Conservation (phyloP, 805 yeast species). For the Brettanomyces bruxellensis region DNA sequence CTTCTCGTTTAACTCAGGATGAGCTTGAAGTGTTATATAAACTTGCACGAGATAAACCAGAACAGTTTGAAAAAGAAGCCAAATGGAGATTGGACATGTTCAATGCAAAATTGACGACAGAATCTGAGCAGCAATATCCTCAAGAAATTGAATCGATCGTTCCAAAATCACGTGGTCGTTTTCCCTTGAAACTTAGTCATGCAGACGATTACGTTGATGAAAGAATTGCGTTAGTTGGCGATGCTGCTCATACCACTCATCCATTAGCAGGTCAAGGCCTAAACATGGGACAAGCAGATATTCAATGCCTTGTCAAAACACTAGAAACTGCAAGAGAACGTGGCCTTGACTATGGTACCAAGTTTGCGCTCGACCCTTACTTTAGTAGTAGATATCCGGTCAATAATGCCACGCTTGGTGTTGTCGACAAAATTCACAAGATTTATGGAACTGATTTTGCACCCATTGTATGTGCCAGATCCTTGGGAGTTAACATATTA, state of each 20-base stretch:
- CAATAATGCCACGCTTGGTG: conserved; percentile 76
- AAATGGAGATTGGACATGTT: conserved; percentile 54
- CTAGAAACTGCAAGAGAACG: conserved; percentile 61
- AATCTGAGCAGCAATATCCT: conserved; percentile 57
- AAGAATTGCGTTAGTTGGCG: conserved; percentile 90
- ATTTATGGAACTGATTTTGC: conserved; percentile 63
- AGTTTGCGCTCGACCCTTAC: conserved; percentile 76
- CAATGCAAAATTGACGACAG: conserved; percentile 23
- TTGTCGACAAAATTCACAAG: conserved; percentile 88
- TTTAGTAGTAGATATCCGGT: conserved; percentile 74
- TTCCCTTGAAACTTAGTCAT: conserved; percentile 83
- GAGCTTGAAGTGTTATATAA: conserved; percentile 68
- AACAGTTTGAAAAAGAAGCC: conserved; percentile 54
- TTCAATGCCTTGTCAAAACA: conserved; percentile 56
- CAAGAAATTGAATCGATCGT: conserved; percentile 52
- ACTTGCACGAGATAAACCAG: conserved; percentile 31
- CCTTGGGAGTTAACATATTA: conserved; percentile 65
- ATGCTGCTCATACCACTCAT: conserved; percentile 96
- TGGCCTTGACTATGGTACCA: conserved; percentile 83
- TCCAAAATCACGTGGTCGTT: conserved; percentile 66
- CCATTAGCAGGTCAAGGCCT: conserved; percentile 98
- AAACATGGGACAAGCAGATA: conserved; percentile 96
- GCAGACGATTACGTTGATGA: conserved; percentile 83
- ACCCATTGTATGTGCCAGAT: conserved; percentile 69
- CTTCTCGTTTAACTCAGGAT: conserved; percentile 64